Base-by-base conservation (phyloP, 2,329 filamentous ascomycete genomes). In the Colletotrichum navitas region DNA sequence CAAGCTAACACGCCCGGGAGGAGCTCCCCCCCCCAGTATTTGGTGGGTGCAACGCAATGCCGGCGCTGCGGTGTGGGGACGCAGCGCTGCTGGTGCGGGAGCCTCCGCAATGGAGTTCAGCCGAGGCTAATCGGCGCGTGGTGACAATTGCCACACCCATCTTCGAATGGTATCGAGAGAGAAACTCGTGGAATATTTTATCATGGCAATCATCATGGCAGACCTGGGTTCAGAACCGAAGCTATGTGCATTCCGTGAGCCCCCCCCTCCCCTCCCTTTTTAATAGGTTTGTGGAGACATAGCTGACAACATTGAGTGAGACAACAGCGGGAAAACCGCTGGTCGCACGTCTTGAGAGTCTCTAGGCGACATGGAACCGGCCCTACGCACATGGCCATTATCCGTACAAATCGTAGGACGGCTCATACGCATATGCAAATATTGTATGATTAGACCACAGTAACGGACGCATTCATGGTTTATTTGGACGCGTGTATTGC, bases 41-140 rank as follows among this genome's bases (percentile, higher is more conserved):
- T 43, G 41, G 41, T 43, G 16, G 41, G 5, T 41, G 39, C 18
- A 43, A 21, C 21, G 39, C 39, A 43, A 21, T 43, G 39, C 39
- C 39, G 12, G 36, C 34, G 34, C 6, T 39, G 3, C 11, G 39
- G 39, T 41, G 41, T 43, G 41, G 41, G 51, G 51, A 3, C 26
- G 14, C 16, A 32, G 32, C 18, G 36, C 49, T 63, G 61, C 45
- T 55, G 36, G 43, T 68, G 68, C 51, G 68, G 68, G 58, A 59
- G 32, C 58, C 64, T 63, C 68, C 68, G 60, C 68, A 61, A 55
- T 55, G 32, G 34, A 29, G 55, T 47, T 66, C 47, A 71, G 68
- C 68, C 68, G 68, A 71, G 68, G 68, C 68, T 71, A 71, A 54
- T 68, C 49, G 36, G 54, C 52, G 39, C 26, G 45, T 24, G 43